Percentiles rank a stretch among this genome's conserved stretches.
These are phyloP conservation scores for Exserohilum rostratum DNA, from an alignment of 2,329 filamentous ascomycete species.

Conservation along the genomic window DNA sequence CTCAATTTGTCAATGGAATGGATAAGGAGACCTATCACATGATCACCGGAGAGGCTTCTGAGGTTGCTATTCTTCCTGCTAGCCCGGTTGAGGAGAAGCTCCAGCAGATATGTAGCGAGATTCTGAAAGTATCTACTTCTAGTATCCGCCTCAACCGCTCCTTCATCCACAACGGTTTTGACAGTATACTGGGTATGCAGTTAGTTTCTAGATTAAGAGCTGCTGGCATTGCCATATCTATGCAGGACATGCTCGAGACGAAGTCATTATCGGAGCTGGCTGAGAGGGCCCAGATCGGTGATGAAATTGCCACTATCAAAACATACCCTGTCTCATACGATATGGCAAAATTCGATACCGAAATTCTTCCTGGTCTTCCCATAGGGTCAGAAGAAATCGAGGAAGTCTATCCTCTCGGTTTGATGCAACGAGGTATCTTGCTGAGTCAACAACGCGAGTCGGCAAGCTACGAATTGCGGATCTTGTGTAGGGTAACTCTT, in stretches of 20 bases:
- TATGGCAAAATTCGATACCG: neutral
- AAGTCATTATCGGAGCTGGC: neutral
- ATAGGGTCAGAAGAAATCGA: neutral
- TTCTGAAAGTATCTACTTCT: neutral
- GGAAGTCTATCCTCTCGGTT: neutral
- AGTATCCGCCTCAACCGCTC: neutral
- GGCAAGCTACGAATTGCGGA: too few relatives aligned
- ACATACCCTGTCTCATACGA: conserved; percentile 1
- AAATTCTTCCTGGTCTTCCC: neutral
- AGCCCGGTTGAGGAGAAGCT: neutral
- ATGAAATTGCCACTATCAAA: neutral
- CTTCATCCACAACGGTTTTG: neutral
- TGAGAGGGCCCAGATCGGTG: neutral
- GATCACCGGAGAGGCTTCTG: neutral
- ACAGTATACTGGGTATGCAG: conserved; percentile 1
- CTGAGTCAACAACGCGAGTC: neutral
- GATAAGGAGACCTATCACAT: too few relatives aligned
- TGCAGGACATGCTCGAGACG: neutral
- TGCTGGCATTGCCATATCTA: neutral
- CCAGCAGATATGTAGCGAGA: neutral
- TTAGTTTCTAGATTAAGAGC: neutral
- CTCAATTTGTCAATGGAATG: conserved; percentile 18
- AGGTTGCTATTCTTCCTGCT: neutral
- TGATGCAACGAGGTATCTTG: neutral
- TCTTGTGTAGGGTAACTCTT: too few relatives aligned